Percentiles rank a stretch among this genome's conserved stretches.
Evolutionary conservation across 164 flowering plant genomes (phyloP).

Genomic region (Aristolochia californica): DNA sequence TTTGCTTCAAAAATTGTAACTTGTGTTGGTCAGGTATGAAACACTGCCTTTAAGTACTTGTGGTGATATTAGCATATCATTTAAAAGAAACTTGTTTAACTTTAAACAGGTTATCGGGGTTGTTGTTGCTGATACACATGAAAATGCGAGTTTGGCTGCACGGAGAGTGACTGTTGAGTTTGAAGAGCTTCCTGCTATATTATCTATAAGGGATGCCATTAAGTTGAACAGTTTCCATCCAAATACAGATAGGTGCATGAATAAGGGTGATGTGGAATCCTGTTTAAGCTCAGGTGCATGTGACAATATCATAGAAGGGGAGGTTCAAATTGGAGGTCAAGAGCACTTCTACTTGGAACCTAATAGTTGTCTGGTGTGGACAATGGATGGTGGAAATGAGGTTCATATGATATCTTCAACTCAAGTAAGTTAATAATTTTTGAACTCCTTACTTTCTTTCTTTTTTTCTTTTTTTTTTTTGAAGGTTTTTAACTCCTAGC

Average conservation of each 20-base stretch:
- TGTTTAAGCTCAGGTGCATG: constrained; percentile 66
- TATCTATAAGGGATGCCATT: constrained; percentile 75
- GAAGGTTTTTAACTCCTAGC: background rate
- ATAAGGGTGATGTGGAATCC: constrained; percentile 71
- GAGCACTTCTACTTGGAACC: constrained; percentile 97
- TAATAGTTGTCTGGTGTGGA: constrained; percentile 64
- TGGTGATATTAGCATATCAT: background rate
- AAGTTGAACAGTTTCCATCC: constrained; percentile 61
- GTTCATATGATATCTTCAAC: constrained; percentile 95
- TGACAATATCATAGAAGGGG: constrained; percentile 73
- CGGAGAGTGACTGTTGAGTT: constrained; percentile 61
- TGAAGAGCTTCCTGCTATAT: constrained; percentile 73
- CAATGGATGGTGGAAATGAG: constrained; percentile 82
- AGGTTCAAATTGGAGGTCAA: constrained; percentile 85
- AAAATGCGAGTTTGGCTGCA: constrained; percentile 82
- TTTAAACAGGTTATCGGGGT: constrained; percentile 66
- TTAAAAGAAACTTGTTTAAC: background rate
- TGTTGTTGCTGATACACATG: constrained; percentile 92
- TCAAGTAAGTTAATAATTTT: constrained; percentile 40
- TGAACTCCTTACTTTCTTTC: background rate
- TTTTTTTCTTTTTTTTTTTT: background rate
- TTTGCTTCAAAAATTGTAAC: constrained; percentile 79
- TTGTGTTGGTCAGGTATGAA: constrained; percentile 86
- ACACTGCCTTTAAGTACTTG: background rate
- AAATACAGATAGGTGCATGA: constrained; percentile 44